Base-by-base conservation (phyloP, 2,329 filamentous ascomycete genomes). In the Cephalotrichum gorgonifer region DNA sequence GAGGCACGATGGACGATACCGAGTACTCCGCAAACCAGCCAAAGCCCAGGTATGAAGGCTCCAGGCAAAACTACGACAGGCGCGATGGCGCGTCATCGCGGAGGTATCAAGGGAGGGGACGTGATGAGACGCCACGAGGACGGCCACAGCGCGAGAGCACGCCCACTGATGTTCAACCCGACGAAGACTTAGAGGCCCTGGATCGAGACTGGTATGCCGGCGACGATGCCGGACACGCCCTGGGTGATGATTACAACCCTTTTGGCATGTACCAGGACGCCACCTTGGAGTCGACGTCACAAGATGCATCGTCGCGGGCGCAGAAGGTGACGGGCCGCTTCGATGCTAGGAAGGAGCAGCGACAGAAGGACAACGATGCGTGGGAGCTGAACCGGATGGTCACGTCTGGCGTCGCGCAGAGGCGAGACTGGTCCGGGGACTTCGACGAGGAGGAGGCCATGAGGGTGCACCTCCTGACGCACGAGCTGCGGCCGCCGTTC, bases 331-430 rank as follows among this genome's bases (percentile, higher is more conserved):
- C 82, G 5, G 83, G 77, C 47, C 83, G 78, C 58, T 78, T 74
- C 58, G 78, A 71, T 48, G 85, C 85, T 42, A 78, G 86, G 46
- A 83, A 84, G 52, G 75, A 88, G 51, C 88, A 95, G 66, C 87
- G 90, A 58, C 88, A 95, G 64, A 89, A 86, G 62, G 93, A 98
- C 61, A 89, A 93, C 41, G 93, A 98, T 66, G 91, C 90, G 0
- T 98, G 93, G 93, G 94, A 98, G 66, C 93, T 91, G 15, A 98
- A 98, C 64, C 86, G 93, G 51, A 97, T 98, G 93, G 75, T 98
- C 52, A 93, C 90, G 1, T 96, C 90, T 20, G 91, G 91, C 50
- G 90, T 98, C 17, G 93, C 93, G 17, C 94, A 98, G 65, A 75
- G 91, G 60, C 75, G 88, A 56, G 87, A 93, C 58, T 80, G 88